Conservation (phyloP, 176 grass and related monocot genomes). For the Chrysopogon serrulatus region DNA sequence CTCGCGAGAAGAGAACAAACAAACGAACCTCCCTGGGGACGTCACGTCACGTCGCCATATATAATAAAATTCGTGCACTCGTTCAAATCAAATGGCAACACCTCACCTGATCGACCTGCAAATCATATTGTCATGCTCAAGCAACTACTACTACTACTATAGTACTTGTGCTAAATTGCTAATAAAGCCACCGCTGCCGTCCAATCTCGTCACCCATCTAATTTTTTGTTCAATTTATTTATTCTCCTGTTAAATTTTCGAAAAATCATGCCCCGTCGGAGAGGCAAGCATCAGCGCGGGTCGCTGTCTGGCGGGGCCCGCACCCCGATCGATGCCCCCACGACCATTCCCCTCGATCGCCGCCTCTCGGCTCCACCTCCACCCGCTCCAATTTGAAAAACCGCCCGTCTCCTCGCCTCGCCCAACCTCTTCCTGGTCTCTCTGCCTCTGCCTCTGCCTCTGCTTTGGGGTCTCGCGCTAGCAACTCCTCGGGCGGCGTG, state of each 20-base stretch:
- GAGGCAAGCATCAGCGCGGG: not conserved
- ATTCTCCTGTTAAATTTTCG: not conserved
- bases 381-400: slow-evolving; percentile 56
- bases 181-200: not conserved
- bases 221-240: not conserved
- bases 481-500: slow-evolving; percentile 8
- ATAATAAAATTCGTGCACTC: not conserved
- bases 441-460: not conserved
- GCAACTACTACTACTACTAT: no score
- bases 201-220: not conserved
- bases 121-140: not conserved
- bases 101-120: slow-evolving; percentile 15
- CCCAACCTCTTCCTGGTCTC: not conserved
- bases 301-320: slow-evolving; percentile 9
- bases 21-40: not conserved
- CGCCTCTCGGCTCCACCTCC: no score
- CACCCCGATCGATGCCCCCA: not conserved
- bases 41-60: not conserved
- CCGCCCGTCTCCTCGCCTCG: not conserved
- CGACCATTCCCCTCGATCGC: slow-evolving; percentile 13
- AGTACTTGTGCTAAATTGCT: not conserved
- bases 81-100: slow-evolving; percentile 4
- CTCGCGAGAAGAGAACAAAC: not conserved
- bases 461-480: not conserved
- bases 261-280: not conserved